phyloP scores from a whole-genome alignment of 2,329 filamentous ascomycete species.

The Colletotrichum gloeosporioides region DNA sequence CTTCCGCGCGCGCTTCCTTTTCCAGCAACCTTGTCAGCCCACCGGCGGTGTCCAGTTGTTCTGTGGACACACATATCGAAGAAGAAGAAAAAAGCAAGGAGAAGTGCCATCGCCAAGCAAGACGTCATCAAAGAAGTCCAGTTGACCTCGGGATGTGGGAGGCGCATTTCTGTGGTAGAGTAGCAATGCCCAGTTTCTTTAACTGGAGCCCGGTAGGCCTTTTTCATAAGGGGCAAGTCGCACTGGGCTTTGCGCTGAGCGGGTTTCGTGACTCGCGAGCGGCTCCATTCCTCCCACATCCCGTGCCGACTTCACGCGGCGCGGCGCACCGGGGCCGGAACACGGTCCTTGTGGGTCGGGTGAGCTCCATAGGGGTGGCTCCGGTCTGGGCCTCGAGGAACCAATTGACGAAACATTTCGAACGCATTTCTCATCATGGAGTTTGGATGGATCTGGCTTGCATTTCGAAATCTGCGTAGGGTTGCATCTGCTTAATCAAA shows the following conservation, averaged over 20 bases:
- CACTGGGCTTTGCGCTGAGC: neutral
- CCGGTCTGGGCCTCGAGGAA: neutral
- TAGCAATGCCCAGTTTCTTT: neutral
- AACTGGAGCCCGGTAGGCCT: neutral
- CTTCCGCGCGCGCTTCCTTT: neutral
- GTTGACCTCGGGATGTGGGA: slow-evolving; percentile 2
- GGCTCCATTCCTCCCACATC: neutral
- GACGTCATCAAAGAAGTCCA: neutral
- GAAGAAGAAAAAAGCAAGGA: neutral
- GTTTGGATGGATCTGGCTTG: neutral
- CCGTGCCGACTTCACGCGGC: neutral
- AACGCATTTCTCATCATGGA: neutral
- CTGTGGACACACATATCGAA: neutral
- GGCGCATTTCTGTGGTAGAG: neutral
- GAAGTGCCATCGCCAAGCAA: neutral
- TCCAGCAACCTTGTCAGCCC: neutral
- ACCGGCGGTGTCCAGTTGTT: neutral
- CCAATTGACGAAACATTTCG: neutral
- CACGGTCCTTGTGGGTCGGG: neutral
- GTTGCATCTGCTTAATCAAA: neutral
- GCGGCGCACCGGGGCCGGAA: neutral
- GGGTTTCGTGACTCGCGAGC: neutral
- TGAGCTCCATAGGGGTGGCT: neutral
- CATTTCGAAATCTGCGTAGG: neutral
- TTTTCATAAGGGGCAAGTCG: neutral